These are phyloP conservation scores for Solanum bukasovii DNA, from an alignment of 257 asterid genomes.

Conservation along the genomic window DNA sequence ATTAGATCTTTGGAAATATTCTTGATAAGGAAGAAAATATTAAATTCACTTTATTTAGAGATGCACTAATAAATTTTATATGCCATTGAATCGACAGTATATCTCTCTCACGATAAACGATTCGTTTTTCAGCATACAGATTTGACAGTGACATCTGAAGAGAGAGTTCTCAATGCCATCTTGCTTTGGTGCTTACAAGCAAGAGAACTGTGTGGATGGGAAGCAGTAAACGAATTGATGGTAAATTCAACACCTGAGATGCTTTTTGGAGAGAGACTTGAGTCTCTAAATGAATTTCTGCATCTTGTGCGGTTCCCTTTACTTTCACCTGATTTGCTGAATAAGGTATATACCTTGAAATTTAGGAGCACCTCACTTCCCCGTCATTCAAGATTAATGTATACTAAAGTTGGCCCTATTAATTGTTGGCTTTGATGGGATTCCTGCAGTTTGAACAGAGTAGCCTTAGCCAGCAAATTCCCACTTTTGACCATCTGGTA, in stretches of 20 bases:
- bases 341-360: slow-evolving; percentile 37
- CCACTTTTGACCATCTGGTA: slow-evolving; percentile 54
- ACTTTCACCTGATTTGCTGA: slow-evolving; percentile 51
- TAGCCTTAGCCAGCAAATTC: slow-evolving; percentile 44
- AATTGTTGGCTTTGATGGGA: neutral
- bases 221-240: slow-evolving; percentile 50
- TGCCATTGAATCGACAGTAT: slow-evolving; percentile 1
- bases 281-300: slow-evolving; percentile 35
- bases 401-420: neutral
- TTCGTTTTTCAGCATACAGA: slow-evolving; percentile 75
- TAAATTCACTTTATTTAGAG: neutral
- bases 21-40: neutral
- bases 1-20: neutral
- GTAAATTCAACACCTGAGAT: slow-evolving; percentile 34
- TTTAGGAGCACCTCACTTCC: neutral
- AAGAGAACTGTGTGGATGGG: slow-evolving; percentile 64
- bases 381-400: neutral
- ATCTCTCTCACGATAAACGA: slow-evolving; percentile 7
- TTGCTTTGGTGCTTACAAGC: slow-evolving; percentile 69
- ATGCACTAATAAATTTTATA: neutral
- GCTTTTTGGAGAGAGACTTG: slow-evolving; percentile 56
- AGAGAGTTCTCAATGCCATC: slow-evolving; percentile 82
- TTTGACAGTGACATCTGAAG: slow-evolving; percentile 91
- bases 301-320: slow-evolving; percentile 66
- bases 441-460: slow-evolving; percentile 67